Evolutionary conservation across 164 flowering plant species (phyloP).

Genomic region (Aristolochia fimbriata): DNA sequence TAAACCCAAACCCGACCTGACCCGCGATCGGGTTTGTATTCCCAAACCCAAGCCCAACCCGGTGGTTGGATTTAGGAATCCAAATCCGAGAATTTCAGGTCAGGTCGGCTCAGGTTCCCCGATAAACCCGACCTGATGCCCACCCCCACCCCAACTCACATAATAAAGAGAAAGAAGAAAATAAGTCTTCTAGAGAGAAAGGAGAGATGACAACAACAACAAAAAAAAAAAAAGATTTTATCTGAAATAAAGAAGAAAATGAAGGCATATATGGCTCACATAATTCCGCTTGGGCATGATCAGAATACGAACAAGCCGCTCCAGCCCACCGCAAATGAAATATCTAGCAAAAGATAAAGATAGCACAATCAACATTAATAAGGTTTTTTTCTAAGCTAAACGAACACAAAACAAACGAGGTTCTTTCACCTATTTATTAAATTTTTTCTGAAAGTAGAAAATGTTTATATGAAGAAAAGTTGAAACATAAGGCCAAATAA

Average conservation of each 20-base stretch:
- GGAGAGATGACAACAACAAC: background rate
- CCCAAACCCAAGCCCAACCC: too few relatives aligned
- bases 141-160: too few relatives aligned
- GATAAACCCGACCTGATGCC: too few relatives aligned
- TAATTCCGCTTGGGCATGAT: slow-evolving; percentile 74
- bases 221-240: background rate
- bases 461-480: background rate
- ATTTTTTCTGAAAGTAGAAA: background rate
- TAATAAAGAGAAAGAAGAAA: background rate
- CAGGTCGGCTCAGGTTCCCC: too few relatives aligned
- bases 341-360: slow-evolving; percentile 29
- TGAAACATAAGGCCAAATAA: background rate
- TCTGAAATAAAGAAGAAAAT: slow-evolving; percentile 1
- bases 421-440: background rate
- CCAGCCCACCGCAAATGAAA: slow-evolving; percentile 77
- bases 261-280: slow-evolving; percentile 28
- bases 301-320: slow-evolving; percentile 64
- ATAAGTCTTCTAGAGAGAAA: background rate
- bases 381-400: background rate
- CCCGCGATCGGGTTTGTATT: too few relatives aligned
- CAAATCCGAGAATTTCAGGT: too few relatives aligned
- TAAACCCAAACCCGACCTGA: too few relatives aligned
- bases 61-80: too few relatives aligned
- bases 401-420: background rate
- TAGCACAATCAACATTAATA: background rate